phyloP scores from a whole-genome alignment of 805 yeast species.

The Pichia phayaonensis region DNA sequence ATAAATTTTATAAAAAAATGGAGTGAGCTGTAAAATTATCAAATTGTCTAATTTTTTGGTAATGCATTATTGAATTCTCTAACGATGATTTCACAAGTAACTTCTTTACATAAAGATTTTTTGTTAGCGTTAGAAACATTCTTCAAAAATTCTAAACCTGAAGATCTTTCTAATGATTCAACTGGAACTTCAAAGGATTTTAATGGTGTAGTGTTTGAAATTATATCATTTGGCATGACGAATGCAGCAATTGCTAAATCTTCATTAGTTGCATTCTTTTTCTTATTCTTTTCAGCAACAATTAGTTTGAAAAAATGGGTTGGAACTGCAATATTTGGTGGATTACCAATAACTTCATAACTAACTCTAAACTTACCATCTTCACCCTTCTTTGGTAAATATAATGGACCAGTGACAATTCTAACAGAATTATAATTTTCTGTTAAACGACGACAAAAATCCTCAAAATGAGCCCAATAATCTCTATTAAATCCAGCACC shows the following conservation, averaged over 20 bases:
- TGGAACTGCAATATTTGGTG: slow-evolving; percentile 95
- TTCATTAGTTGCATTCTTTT: slow-evolving; percentile 28
- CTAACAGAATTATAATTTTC: slow-evolving; percentile 66
- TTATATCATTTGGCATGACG: slow-evolving; percentile 83
- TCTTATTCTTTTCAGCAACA: slow-evolving; percentile 61
- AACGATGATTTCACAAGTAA: slow-evolving; percentile 70
- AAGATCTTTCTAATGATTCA: slow-evolving; percentile 78
- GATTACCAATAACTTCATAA: slow-evolving; percentile 93
- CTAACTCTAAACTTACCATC: slow-evolving; percentile 82
- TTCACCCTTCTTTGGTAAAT: slow-evolving; percentile 62
- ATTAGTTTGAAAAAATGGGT: slow-evolving; percentile 91
- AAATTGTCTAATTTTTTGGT: slow-evolving; percentile 12
- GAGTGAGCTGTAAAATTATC: no score
- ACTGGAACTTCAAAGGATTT: slow-evolving; percentile 78
- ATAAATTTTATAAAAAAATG: not conserved
- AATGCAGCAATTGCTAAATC: slow-evolving; percentile 80
- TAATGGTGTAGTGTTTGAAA: slow-evolving; percentile 64
- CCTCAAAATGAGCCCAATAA: slow-evolving; percentile 96
- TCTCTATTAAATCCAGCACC: slow-evolving; percentile 97
- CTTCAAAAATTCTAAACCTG: slow-evolving; percentile 77
- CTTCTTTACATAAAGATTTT: slow-evolving; percentile 70
- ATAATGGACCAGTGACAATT: slow-evolving; percentile 89
- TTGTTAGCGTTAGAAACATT: slow-evolving; percentile 50
- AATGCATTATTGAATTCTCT: slow-evolving; percentile 61
- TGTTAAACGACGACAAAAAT: slow-evolving; percentile 75